Conservation (phyloP, 176 grass and related monocot genomes). For the Zea luxurians region DNA sequence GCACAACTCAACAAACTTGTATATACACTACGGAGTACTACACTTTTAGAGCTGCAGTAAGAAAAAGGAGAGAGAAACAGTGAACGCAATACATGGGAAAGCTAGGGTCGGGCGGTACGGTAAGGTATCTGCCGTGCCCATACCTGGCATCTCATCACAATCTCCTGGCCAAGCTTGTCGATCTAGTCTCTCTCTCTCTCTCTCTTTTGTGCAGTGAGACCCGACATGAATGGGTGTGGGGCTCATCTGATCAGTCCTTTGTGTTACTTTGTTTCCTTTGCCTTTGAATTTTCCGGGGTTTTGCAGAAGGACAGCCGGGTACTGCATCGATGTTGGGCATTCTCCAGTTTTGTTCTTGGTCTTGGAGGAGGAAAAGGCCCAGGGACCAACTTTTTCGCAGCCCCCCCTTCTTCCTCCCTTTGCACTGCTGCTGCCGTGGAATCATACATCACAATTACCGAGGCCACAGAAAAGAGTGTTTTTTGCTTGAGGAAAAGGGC, state of each 20-base stretch:
- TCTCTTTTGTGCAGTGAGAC: conserved; percentile 25
- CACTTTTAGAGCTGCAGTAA: conserved; percentile 3
- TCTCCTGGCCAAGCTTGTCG: neutral
- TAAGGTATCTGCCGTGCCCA: conserved; percentile 39
- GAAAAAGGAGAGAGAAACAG: conserved; percentile 18
- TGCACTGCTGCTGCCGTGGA: conserved; percentile 33
- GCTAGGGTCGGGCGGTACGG: neutral
- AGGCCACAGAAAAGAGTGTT: conserved; percentile 36
- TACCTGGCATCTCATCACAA: conserved; percentile 34
- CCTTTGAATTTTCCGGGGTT: conserved; percentile 13
- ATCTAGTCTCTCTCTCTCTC: neutral
- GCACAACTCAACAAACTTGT: conserved; percentile 14
- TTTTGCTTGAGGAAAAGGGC: conserved; percentile 22
- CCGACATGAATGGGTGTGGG: conserved; percentile 53
- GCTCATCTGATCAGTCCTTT: conserved; percentile 35
- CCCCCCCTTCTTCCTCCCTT: neutral
- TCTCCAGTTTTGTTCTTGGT: conserved; percentile 49
- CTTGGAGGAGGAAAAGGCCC: conserved; percentile 31
- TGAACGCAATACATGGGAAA: conserved; percentile 7
- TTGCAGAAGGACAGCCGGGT: conserved; percentile 35
- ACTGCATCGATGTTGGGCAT: conserved; percentile 49
- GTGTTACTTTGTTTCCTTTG: conserved; percentile 8
- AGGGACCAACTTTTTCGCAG: conserved; percentile 46
- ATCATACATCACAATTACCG: conserved; percentile 55
- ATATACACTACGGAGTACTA: neutral